Evolutionary conservation across 2,329 filamentous ascomycete species (phyloP).

Genomic region (Neofusicoccum umdonicola): DNA sequence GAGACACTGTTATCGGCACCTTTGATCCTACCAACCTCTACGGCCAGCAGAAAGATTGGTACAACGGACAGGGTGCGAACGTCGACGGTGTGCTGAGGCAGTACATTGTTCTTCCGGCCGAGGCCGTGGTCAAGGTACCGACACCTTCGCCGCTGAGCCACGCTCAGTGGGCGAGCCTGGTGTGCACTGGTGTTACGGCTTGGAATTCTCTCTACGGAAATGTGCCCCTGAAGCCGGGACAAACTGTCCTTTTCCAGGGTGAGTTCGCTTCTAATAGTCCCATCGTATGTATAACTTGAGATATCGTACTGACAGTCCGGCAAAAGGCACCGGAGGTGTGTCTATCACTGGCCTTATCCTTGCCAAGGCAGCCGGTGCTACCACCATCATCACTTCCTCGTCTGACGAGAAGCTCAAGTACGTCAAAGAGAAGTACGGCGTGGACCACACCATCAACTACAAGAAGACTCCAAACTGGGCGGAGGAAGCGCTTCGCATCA

Average conservation of each 20-base stretch:
- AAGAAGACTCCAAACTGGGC: constrained; percentile 46
- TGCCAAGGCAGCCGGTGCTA: constrained; percentile 47
- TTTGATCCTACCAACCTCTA: constrained; percentile 14
- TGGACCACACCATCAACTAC: constrained; percentile 52
- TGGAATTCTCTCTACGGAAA: constrained; percentile 26
- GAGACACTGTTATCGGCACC: not conserved
- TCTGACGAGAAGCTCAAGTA: constrained; percentile 48
- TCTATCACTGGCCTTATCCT: constrained; percentile 26
- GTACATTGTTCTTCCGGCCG: constrained; percentile 43
- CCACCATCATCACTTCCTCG: constrained; percentile 50
- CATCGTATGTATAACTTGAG: no score
- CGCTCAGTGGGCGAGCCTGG: constrained; percentile 22
- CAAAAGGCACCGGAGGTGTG: constrained; percentile 12
- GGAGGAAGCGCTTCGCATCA: constrained; percentile 44
- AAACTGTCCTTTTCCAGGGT: constrained; percentile 21
- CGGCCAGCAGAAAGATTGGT: constrained; percentile 11
- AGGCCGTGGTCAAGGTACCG: constrained; percentile 22
- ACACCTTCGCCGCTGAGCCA: not conserved
- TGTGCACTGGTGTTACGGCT: constrained; percentile 24
- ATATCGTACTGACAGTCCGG: no score
- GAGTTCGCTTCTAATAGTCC: not conserved
- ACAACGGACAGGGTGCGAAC: constrained; percentile 24
- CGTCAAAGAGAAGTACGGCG: constrained; percentile 39
- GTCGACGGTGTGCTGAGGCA: constrained; percentile 43
- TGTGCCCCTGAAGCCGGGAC: constrained; percentile 22